phyloP scores from a whole-genome alignment of 495 filamentous ascomycete genomes.

The Tirmania nivea region DNA sequence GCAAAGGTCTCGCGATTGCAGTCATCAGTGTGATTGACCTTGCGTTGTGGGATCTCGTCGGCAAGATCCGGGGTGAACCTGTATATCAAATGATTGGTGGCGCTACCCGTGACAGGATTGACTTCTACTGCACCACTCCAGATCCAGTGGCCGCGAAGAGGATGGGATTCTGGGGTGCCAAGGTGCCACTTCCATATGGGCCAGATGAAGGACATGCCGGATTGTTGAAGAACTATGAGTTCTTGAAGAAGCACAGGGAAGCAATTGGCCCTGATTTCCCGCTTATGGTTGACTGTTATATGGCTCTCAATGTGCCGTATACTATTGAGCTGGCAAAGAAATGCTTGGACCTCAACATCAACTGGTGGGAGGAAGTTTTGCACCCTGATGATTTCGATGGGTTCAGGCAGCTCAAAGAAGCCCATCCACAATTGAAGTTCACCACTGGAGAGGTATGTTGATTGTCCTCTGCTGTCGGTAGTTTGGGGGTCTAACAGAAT shows the following conservation, averaged over 20 bases:
- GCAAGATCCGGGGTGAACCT: slow-evolving; percentile 75
- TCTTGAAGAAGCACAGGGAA: slow-evolving; percentile 61
- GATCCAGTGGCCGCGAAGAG: slow-evolving; percentile 54
- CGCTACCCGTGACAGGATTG: slow-evolving; percentile 50
- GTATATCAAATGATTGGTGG: slow-evolving; percentile 90
- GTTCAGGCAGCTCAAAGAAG: slow-evolving; percentile 66
- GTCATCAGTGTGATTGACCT: slow-evolving; percentile 87
- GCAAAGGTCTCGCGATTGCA: slow-evolving; percentile 72
- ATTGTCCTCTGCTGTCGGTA: neutral
- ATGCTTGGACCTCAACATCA: slow-evolving; percentile 58
- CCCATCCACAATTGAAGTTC: slow-evolving; percentile 77
- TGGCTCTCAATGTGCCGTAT: slow-evolving; percentile 79
- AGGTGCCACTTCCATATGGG: slow-evolving; percentile 71
- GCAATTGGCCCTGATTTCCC: slow-evolving; percentile 75
- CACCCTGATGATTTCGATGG: slow-evolving; percentile 78
- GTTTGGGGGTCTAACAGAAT: neutral
- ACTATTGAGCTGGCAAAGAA: slow-evolving; percentile 75
- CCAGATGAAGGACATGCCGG: slow-evolving; percentile 67
- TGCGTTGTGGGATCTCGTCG: slow-evolving; percentile 74
- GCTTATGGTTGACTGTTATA: slow-evolving; percentile 89
- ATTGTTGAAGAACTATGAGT: slow-evolving; percentile 70
- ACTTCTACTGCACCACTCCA: slow-evolving; percentile 89
- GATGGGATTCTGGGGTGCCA: slow-evolving; percentile 73
- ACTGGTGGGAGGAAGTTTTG: slow-evolving; percentile 93
- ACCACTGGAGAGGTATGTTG: slow-evolving; percentile 50